phyloP scores from a whole-genome alignment of 495 filamentous ascomycete genomes.

The Penicillium lividum region DNA sequence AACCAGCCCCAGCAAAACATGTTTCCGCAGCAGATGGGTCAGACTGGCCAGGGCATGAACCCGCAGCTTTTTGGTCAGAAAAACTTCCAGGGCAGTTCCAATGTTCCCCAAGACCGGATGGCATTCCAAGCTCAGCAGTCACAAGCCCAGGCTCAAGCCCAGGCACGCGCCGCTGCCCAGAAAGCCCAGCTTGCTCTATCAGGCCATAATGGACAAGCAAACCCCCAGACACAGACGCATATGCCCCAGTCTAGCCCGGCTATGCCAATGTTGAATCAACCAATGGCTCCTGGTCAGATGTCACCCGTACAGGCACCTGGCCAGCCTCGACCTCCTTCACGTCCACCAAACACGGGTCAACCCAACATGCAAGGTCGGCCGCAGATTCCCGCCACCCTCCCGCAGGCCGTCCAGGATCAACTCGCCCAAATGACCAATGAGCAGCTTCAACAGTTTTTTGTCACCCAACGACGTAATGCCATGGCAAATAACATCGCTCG shows the following conservation, averaged over 20 bases:
- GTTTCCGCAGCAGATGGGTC: slow-evolving; percentile 38
- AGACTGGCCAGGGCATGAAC: slow-evolving; percentile 43
- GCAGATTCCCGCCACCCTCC: slow-evolving; percentile 37
- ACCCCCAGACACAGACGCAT: slow-evolving; percentile 39
- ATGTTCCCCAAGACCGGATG: slow-evolving; percentile 41
- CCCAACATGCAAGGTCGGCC: slow-evolving; percentile 38
- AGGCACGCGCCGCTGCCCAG: slow-evolving; percentile 43
- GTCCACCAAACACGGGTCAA: slow-evolving; percentile 38
- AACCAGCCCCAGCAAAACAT: slow-evolving; percentile 39
- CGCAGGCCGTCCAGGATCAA: slow-evolving; percentile 38
- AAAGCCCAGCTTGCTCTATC: slow-evolving; percentile 52
- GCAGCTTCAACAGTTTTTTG: slow-evolving; percentile 36
- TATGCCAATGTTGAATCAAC: slow-evolving; percentile 62
- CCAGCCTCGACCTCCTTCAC: slow-evolving; percentile 42
- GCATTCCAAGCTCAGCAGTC: slow-evolving; percentile 39
- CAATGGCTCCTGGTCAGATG: slow-evolving; percentile 52
- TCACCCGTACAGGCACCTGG: slow-evolving; percentile 42
- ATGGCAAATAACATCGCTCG: slow-evolving; percentile 32
- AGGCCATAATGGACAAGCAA: slow-evolving; percentile 37
- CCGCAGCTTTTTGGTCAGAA: slow-evolving; percentile 45
- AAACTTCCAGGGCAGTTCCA: slow-evolving; percentile 39
- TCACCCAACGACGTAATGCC: slow-evolving; percentile 38
- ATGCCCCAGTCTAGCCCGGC: slow-evolving; percentile 52
- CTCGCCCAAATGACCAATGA: slow-evolving; percentile 36
- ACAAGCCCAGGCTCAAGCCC: slow-evolving; percentile 43